Evolutionary conservation across 768 basidiomycete species (phyloP).

Genomic region (Suillus ampliporus): DNA sequence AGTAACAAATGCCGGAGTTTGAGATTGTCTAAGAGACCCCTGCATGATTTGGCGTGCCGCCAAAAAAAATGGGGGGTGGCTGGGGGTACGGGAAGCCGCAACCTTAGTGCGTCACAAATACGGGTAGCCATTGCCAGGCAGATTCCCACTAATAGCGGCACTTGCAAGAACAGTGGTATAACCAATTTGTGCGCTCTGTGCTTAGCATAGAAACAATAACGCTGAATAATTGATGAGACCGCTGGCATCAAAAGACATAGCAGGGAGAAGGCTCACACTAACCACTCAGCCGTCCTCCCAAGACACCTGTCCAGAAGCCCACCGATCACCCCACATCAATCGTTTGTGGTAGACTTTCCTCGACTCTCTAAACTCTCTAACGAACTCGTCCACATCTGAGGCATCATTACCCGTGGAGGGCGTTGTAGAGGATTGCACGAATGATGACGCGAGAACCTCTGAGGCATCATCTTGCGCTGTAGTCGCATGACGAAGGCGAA

Average conservation of each 20-base stretch:
- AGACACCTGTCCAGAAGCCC: slow-evolving; percentile 82
- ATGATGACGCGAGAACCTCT: slow-evolving; percentile 82
- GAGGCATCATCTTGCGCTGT: slow-evolving; percentile 91
- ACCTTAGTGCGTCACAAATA: neutral
- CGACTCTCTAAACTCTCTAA: slow-evolving; percentile 84
- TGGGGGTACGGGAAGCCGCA: neutral
- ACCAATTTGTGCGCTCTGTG: neutral
- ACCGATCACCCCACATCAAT: slow-evolving; percentile 87
- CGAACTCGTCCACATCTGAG: slow-evolving; percentile 81
- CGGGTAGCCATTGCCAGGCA: neutral
- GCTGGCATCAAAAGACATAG: neutral
- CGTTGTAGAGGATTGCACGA: slow-evolving; percentile 66
- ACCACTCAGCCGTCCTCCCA: slow-evolving; percentile 67
- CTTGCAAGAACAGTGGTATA: neutral
- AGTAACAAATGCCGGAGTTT: too few species aligned
- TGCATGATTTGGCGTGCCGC: neutral
- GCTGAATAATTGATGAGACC: neutral
- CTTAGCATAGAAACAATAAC: neutral
- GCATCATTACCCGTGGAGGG: slow-evolving; percentile 29
- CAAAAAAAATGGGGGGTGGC: neutral
- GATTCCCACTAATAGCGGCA: neutral
- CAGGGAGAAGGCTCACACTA: neutral
- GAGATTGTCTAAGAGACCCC: neutral
- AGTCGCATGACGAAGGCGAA: slow-evolving; percentile 86
- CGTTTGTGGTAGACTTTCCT: slow-evolving; percentile 94